Conservation (phyloP, 345 rosid species). For the Lepidium aucheri region DNA sequence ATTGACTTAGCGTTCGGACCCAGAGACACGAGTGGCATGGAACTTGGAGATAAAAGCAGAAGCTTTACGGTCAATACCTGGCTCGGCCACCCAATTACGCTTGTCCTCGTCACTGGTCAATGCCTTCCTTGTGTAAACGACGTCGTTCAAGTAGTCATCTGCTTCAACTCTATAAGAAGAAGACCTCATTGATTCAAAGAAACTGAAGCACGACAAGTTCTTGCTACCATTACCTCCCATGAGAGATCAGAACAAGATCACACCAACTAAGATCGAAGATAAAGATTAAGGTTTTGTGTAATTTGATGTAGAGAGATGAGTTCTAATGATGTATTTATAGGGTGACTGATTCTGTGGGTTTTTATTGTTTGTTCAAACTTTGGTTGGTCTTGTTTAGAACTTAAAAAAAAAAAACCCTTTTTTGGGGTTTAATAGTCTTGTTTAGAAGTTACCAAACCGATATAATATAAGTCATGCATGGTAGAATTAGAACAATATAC, state of each 20-base stretch:
- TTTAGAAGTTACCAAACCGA: too few species aligned
- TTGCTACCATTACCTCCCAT: constrained; percentile 36
- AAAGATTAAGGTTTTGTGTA: background rate
- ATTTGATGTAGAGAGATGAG: background rate
- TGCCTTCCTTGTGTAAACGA: constrained; percentile 23
- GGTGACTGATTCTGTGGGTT: background rate
- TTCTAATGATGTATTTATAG: constrained; percentile 13
- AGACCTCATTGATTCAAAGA: constrained; percentile 30
- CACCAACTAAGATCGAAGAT: background rate
- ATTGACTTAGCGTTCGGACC: constrained; percentile 31
- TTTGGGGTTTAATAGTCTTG: too few species aligned
- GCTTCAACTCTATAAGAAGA: constrained; percentile 21
- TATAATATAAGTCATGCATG: too few species aligned
- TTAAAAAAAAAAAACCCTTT: too few species aligned
- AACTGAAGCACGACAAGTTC: constrained; percentile 29
- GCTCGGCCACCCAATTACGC: constrained; percentile 35
- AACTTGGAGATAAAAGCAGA: constrained; percentile 46
- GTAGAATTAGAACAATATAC: too few species aligned
- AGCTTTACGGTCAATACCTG: constrained; percentile 46
- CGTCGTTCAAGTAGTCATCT: constrained; percentile 14
- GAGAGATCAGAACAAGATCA: background rate
- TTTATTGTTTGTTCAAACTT: constrained; percentile 4
- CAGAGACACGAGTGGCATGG: constrained; percentile 40
- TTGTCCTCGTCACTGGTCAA: constrained; percentile 45
- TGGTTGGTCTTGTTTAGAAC: too few species aligned